Evolutionary conservation across 2,329 filamentous ascomycete genomes (phyloP), one percentile per base, ranked within the genome.

Genomic region (Ceratocystis alfenasii): DNA sequence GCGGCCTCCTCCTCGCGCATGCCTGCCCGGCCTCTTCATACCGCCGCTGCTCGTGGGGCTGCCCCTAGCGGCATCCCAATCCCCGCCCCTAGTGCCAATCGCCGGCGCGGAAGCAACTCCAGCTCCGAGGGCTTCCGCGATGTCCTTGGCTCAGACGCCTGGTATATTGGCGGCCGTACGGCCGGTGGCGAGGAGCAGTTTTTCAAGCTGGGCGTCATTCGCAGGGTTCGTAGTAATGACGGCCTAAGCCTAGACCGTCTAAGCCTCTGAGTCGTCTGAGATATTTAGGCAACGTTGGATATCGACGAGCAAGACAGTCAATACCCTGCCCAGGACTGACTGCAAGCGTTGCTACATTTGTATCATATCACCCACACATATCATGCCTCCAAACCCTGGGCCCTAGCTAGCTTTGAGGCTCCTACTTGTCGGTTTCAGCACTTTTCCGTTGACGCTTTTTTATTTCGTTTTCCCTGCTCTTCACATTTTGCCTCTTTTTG

Each of bases 151-250:
- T 82, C 83, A 1, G 88, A 92, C 69, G 90, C 89, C 76, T 90
- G 88, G 87, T 92, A 91, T 72, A 88, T 92, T 65, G 88, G 88
- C 25, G 88, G 88, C 5, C 78, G 87, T 72, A 91, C 88, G 33
- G 87, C 88, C 0, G 81, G 77, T 1, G 88, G 88, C n/a, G 88
- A 92, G 72, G 88, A 92, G 73, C 83, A 83, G 71, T 91, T 90
- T 76, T 92, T 91, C 75, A 90, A 90, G 76, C 77, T 92, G 57
- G 88, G 87, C 55, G 88, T 92, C 69, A 84, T 92, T 62, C 83
- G 85, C 73, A 78, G 87, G 65, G 84, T 89, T 66, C 79, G 84
- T 72, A 92, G 88, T 74, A 85, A 87, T 65, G 88, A 91, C 73
- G 81, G 88, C 53, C 74, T 91, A 71, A 91, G 88, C 70, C 75